Evolutionary conservation across 164 flowering plant species (phyloP), one percentile per base, ranked within the genome.

Genomic region (Aristolochia contorta): DNA sequence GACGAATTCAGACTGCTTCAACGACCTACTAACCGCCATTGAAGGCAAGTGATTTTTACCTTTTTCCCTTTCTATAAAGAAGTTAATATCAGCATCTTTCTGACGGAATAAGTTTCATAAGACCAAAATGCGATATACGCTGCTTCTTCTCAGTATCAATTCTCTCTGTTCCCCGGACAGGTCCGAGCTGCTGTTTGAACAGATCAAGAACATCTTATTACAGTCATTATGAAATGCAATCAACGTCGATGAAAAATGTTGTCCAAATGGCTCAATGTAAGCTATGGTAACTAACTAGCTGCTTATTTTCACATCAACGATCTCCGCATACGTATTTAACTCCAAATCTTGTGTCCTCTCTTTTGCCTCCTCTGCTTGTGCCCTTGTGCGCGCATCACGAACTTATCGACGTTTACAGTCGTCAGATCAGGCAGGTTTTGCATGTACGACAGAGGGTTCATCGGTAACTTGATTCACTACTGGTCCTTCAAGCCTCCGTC

Each of bases 261-360:
- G 66, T 33, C 51, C 66, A 63, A 24, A 45, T 63, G 59, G 66
- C 66, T 41, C 66, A 63, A 47, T 6, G 59, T 63, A 33, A 4
- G 30, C 6, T 18, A 6, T 4, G 13, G 16, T 56, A 18, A 12
- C 41, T 13, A 25, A 21, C 30, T 4, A n/a, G n/a, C n/a, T n/a
- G n/a, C 16, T 27, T 6, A 53, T 32, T 53, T 15, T 8, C 56
- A 37, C 43, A 37, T 4, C 10, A 37, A 6, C 2, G 30, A 53
- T 53, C 47, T 25, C 21, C 4, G 20, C 0, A 12, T 33, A 6
- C 3, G 18, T 32, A 1, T 32, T 56, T 13, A 30, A 14, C 12
- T 1, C 22, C 5, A 30, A 24, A 5, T 16, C 16, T 6, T 43
- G 37, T 32, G 15, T 57, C n/a, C 22, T n/a, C 22, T 50, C 23